Evolutionary conservation across 805 yeast species (phyloP).

Genomic region (Candida parachauliodes): DNA sequence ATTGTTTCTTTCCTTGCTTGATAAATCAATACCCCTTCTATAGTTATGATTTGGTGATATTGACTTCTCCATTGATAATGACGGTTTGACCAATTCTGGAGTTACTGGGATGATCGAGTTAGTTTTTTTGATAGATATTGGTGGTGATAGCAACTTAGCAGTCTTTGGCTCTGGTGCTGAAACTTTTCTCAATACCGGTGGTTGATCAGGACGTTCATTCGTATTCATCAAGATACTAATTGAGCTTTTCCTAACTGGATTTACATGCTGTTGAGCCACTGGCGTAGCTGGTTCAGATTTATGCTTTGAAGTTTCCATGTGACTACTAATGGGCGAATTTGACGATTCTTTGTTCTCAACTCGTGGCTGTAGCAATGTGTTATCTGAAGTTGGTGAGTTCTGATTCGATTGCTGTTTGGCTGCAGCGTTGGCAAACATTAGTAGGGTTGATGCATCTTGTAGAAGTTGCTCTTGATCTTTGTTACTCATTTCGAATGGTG

Average conservation of each 20-base stretch:
- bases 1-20: slow-evolving; percentile 30
- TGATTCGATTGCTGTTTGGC: slow-evolving; percentile 35
- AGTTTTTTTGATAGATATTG: background rate
- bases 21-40: slow-evolving; percentile 31
- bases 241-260: slow-evolving; percentile 6
- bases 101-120: slow-evolving; percentile 22
- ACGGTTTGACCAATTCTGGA: slow-evolving; percentile 8
- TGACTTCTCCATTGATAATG: background rate
- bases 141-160: background rate
- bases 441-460: slow-evolving; percentile 59
- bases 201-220: slow-evolving; percentile 3
- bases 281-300: slow-evolving; percentile 4
- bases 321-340: background rate
- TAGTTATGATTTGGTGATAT: slow-evolving; percentile 3
- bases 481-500: slow-evolving; percentile 5
- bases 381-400: slow-evolving; percentile 4
- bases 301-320: background rate
- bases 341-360: background rate
- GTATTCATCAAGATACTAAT: slow-evolving; percentile 9
- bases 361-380: slow-evolving; percentile 2
- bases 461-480: slow-evolving; percentile 39
- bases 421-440: slow-evolving; percentile 58
- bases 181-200: background rate
- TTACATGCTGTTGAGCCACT: background rate
- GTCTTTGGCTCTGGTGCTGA: slow-evolving; percentile 1